Conservation (phyloP, 1,284 basidiomycete species). For the Mycosarcoma maydis region DNA sequence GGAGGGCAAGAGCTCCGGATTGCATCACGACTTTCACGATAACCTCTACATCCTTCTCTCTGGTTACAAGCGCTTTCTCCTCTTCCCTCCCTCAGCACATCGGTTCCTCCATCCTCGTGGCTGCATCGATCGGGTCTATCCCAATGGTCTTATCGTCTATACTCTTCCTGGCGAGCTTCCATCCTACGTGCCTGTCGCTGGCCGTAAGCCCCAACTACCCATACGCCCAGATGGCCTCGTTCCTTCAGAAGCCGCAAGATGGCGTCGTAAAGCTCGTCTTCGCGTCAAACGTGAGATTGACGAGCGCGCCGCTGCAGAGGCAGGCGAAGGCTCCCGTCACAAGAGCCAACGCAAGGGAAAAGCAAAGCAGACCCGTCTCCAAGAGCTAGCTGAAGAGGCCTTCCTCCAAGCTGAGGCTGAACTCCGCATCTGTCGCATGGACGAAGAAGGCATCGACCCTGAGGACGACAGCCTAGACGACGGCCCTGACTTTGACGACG, state of each 20-base stretch:
- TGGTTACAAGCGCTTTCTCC: conserved; percentile 64
- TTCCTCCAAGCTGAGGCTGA: conserved; percentile 41
- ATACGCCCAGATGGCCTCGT: conserved; percentile 61
- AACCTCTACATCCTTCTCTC: conserved; percentile 65
- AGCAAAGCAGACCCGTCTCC: conserved; percentile 47
- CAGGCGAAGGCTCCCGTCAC: conserved; percentile 40
- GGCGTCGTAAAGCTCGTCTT: conserved; percentile 51
- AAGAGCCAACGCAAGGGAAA: conserved; percentile 57
- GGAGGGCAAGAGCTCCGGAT: conserved; percentile 56
- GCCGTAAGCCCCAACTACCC: conserved; percentile 19
- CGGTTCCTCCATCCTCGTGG: conserved; percentile 55
- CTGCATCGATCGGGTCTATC: conserved; percentile 45
- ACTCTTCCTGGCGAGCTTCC: conserved; percentile 39
- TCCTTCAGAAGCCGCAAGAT: conserved; percentile 58
- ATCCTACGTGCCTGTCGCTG: conserved; percentile 32
- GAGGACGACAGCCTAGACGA: conserved; percentile 43
- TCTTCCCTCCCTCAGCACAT: conserved; percentile 63
- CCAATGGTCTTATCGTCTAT: conserved; percentile 63
- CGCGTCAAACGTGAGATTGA: conserved; percentile 47
- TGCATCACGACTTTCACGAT: conserved; percentile 67
- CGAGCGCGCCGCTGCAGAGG: conserved; percentile 45
- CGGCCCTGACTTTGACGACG: conserved; percentile 38
- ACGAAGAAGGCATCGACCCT: conserved; percentile 46
- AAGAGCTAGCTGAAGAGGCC: conserved; percentile 48
- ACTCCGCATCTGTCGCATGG: conserved; percentile 40